Conservation (phyloP, 2,329 filamentous ascomycete genomes). For the Nemania sp. region DNA sequence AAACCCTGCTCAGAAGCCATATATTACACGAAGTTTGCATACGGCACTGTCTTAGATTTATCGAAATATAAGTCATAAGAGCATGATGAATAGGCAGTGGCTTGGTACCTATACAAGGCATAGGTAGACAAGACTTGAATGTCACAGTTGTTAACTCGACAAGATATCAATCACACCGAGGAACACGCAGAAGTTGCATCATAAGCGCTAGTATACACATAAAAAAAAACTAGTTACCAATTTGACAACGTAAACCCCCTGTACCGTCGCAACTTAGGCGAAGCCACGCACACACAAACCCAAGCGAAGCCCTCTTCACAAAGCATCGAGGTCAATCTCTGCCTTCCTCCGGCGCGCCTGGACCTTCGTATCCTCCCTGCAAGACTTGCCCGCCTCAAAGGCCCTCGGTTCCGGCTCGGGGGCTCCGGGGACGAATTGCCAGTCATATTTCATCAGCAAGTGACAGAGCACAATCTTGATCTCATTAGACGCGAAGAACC, state of each 20-base stretch:
- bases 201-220: too few relatives aligned
- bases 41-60: conserved; percentile 1
- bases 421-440: conserved; percentile 47
- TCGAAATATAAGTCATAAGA: conserved; percentile 17
- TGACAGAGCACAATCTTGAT: conserved; percentile 44
- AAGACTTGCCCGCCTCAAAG: conserved; percentile 42
- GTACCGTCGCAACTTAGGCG: too few relatives aligned
- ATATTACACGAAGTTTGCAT: too few relatives aligned
- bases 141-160: background rate
- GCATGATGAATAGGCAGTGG: background rate
- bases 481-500: conserved; percentile 45
- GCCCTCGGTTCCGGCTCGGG: conserved; percentile 38
- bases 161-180: too few relatives aligned
- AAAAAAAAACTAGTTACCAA: too few relatives aligned
- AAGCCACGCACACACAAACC: background rate
- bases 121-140: background rate
- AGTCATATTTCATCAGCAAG: conserved; percentile 52
- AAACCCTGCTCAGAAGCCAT: conserved; percentile 12
- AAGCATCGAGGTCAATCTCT: conserved; percentile 49
- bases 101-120: background rate
- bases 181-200: too few relatives aligned
- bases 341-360: conserved; percentile 46
- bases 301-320: conserved; percentile 26
- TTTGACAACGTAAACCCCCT: too few relatives aligned
- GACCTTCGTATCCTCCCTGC: conserved; percentile 43